phyloP scores from a whole-genome alignment of 1,139 yeast species.

The Scheffersomyces quercinus region DNA sequence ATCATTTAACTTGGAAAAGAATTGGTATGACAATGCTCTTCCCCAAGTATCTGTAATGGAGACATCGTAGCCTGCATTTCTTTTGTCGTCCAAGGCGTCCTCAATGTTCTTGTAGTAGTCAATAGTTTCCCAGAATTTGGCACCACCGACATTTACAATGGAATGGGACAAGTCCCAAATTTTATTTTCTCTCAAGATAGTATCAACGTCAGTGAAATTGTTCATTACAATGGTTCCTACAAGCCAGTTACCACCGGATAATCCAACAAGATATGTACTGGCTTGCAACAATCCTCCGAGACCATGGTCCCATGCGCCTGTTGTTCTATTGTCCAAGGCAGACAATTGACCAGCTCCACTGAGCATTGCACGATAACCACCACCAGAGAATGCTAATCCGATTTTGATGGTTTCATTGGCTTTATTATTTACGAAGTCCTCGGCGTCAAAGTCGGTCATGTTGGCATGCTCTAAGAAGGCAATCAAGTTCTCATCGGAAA shows the following conservation, averaged over 20 bases:
- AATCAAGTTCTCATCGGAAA: slow-evolving; percentile 20
- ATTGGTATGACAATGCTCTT: slow-evolving; percentile 77
- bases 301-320: slow-evolving; percentile 56
- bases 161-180: slow-evolving; percentile 73
- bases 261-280: slow-evolving; percentile 72
- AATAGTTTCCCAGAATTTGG: slow-evolving; percentile 58
- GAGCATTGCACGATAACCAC: slow-evolving; percentile 30
- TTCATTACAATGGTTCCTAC: slow-evolving; percentile 79
- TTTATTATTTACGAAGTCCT: slow-evolving; percentile 17
- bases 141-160: slow-evolving; percentile 69
- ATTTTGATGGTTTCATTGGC: slow-evolving; percentile 20
- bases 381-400: slow-evolving; percentile 28
- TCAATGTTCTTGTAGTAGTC: slow-evolving; percentile 55
- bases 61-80: slow-evolving; percentile 73
- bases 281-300: slow-evolving; percentile 78
- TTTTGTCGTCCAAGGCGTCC: slow-evolving; percentile 59
- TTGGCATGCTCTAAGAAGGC: slow-evolving; percentile 19
- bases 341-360: slow-evolving; percentile 27
- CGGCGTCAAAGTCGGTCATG: slow-evolving; percentile 22
- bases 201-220: slow-evolving; percentile 75
- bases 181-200: slow-evolving; percentile 47
- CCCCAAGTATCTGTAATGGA: slow-evolving; percentile 94
- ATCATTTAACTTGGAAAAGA: slow-evolving; percentile 56
- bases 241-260: slow-evolving; percentile 89
- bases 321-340: slow-evolving; percentile 22